These are phyloP conservation scores for Xerocomellus amylosporus DNA, from an alignment of 768 basidiomycete species.

Conservation along the genomic window DNA sequence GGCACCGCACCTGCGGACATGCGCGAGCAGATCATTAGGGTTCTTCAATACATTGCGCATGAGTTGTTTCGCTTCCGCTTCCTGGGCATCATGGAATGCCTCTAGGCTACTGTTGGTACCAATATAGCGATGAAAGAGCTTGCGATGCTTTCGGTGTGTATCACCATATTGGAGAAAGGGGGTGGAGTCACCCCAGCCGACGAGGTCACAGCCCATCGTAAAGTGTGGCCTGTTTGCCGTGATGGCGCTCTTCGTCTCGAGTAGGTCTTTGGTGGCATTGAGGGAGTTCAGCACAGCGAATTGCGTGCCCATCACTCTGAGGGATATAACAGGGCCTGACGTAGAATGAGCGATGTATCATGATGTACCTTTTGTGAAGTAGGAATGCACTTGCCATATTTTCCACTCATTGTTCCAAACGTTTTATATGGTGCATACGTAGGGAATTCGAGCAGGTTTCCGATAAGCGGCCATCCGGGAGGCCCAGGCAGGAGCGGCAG, in stretches of 20 bases:
- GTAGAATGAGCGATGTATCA: conserved; percentile 10
- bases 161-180: conserved; percentile 11
- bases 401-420: conserved; percentile 38
- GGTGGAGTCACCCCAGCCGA: conserved; percentile 4
- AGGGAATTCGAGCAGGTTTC: conserved; percentile 58
- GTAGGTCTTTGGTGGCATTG: conserved; percentile 25
- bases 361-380: background rate
- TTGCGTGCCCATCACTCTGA: conserved; percentile 38
- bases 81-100: conserved; percentile 1
- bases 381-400: conserved; percentile 40
- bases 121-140: conserved; percentile 4
- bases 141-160: conserved; percentile 4
- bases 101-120: conserved; percentile 6
- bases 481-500: conserved; percentile 13
- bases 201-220: conserved; percentile 22
- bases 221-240: conserved; percentile 7
- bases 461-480: conserved; percentile 39
- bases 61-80: conserved; percentile 4
- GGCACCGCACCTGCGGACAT: conserved; percentile 4
- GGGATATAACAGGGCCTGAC: conserved; percentile 4
- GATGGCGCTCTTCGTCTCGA: conserved; percentile 9
- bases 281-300: conserved; percentile 49
- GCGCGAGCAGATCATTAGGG: conserved; percentile 1
- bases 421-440: conserved; percentile 47
- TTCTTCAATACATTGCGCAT: background rate